Evolutionary conservation across 2,329 filamentous ascomycete genomes (phyloP).

Genomic region (Exophiala dermatitidis): DNA sequence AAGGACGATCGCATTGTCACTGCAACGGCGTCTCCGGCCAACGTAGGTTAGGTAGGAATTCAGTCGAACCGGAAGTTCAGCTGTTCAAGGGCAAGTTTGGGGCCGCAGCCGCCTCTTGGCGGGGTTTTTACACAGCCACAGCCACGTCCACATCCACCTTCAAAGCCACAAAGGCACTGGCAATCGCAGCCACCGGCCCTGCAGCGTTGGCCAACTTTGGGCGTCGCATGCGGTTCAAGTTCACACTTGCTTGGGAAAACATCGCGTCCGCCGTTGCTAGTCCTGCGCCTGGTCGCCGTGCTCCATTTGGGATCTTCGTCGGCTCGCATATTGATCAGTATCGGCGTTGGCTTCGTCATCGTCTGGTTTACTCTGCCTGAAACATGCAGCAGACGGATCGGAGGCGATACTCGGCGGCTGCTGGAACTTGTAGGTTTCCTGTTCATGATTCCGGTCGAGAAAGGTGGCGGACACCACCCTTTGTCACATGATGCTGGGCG

Average conservation of each 20-base stretch:
- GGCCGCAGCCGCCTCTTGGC: no score
- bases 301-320: not conserved
- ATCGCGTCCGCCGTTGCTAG: no score
- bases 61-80: no score
- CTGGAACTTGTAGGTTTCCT: slow-evolving; percentile 14
- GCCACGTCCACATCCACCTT: not conserved
- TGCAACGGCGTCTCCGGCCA: no score
- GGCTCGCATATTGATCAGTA: not conserved
- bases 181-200: not conserved
- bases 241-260: no score
- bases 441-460: not conserved
- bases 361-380: slow-evolving; percentile 10
- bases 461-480: not conserved
- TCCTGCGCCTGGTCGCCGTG: no score
- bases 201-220: not conserved
- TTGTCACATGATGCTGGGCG: slow-evolving; percentile 22
- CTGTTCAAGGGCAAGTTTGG: no score
- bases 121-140: not conserved
- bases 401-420: slow-evolving; percentile 17
- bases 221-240: no score
- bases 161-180: not conserved
- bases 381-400: slow-evolving; percentile 16
- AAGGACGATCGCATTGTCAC: no score
- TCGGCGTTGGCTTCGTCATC: slow-evolving; percentile 7
- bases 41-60: no score